A percentile compares a stretch with the other conserved stretches of the same genome.
These are phyloP conservation scores for Amylostereum areolatum DNA, from an alignment of 1,284 basidiomycete species.

Conservation along the genomic window DNA sequence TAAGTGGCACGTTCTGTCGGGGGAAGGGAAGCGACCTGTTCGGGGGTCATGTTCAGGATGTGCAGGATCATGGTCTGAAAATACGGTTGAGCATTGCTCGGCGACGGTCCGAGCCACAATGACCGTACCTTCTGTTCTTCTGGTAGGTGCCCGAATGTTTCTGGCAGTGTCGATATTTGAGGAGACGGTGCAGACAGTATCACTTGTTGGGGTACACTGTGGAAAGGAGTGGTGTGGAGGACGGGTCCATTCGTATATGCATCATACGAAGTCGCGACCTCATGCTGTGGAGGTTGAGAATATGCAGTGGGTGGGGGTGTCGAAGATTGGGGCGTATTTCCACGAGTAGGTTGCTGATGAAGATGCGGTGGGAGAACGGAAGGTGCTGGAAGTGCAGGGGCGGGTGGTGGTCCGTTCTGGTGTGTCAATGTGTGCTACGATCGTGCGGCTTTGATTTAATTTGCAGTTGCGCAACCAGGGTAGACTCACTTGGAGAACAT, in stretches of 20 bases:
- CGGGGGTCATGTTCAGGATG: conserved; percentile 63
- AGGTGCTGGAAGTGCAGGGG: not conserved
- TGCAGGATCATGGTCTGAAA: conserved; percentile 58
- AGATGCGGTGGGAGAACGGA: conserved; percentile 9
- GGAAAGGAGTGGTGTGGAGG: no score
- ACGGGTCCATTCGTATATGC: conserved; percentile 5
- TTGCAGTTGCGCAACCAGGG: not conserved
- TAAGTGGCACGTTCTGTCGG: conserved; percentile 57
- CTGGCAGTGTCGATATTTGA: conserved; percentile 27
- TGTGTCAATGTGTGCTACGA: conserved; percentile 11
- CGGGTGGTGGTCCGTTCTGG: conserved; percentile 9
- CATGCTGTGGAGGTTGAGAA: conserved; percentile 23
- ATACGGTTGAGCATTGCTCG: not conserved
- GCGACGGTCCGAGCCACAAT: conserved; percentile 24
- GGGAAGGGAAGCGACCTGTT: conserved; percentile 58
- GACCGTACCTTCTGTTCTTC: conserved; percentile 62
- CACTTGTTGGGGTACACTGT: no score
- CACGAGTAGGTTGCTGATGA: conserved; percentile 7
- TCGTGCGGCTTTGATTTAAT: not conserved
- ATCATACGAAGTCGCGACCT: conserved; percentile 10
- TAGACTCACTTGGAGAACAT: conserved; percentile 58
- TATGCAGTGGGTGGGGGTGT: conserved; percentile 24
- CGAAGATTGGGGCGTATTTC: conserved; percentile 7
- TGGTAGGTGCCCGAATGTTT: conserved; percentile 52
- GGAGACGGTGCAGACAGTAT: no score